Base-by-base conservation (phyloP, 257 asterid genomes). In the Misopates orontium region DNA sequence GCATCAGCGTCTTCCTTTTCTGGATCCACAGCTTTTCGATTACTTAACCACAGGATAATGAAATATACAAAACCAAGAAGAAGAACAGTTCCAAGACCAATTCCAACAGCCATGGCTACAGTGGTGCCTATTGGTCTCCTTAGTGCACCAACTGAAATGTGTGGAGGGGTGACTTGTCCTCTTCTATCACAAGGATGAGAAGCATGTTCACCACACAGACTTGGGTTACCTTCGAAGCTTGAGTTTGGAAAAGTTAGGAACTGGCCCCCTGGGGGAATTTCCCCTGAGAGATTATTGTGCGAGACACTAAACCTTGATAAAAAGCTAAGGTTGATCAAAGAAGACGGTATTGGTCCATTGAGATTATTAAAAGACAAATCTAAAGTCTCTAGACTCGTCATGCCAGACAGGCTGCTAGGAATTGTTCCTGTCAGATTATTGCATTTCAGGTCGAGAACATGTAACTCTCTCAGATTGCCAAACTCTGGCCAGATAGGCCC, bases 401-500 rank as follows among this genome's bases (percentile, higher is more conserved):
- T 76, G n/a, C 60, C 76, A 2, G 93, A 82, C 71, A 90, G 67
- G 59, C 57, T 74, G 70, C 72, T 75, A 0, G 96, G 96, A 63
- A 90, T 85, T 8, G 80, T 31, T 64, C 97, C 97, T 0, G 91
- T 73, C 56, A 90, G 49, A 13, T 78, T 80, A 63, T 90, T 90
- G 71, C 73, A 61, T 53, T 84, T 84, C 56, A 90, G 71, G 62
- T 90, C 95, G 72, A 90, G 75, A 54, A 85, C 76, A 52, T 80
- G 95, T 60, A 87, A 50, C 73, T 73, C 78, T 64, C 56, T 85
- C 74, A 90, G 71, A 70, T 86, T 82, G 17, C 96, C 91, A 40
- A 90, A 90, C 73, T 85, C 92, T 0, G 92, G 93, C 88, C 83
- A 84, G 60, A 90, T 83, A 40, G 78, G 73, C 32, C 97, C 97